Conservation (phyloP, 768 basidiomycete genomes). For the Polyporus arcularius region DNA sequence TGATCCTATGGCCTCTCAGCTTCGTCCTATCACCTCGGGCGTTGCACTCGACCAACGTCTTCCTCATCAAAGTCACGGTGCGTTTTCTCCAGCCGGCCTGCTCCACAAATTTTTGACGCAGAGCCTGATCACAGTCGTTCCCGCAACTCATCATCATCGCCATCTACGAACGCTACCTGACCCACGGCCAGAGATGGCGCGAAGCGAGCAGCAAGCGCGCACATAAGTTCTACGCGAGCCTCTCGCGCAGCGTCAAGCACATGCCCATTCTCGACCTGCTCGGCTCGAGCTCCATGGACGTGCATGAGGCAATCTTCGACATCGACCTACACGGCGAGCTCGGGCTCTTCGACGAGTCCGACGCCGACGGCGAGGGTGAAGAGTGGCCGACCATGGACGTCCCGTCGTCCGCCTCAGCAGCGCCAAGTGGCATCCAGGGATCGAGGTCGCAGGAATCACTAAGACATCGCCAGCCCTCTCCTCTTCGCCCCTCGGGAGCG, state of each 20-base stretch:
- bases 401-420: slow-evolving; percentile 11
- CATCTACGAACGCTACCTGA: slow-evolving; percentile 75
- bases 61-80: slow-evolving; percentile 81
- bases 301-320: slow-evolving; percentile 82
- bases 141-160: slow-evolving; percentile 77
- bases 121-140: slow-evolving; percentile 49
- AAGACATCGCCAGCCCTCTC: background rate
- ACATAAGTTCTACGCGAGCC: slow-evolving; percentile 57
- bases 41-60: slow-evolving; percentile 83
- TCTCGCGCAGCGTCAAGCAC: slow-evolving; percentile 71
- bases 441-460: slow-evolving; percentile 19
- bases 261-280: slow-evolving; percentile 77
- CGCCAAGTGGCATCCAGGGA: slow-evolving; percentile 2
- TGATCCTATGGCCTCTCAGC: slow-evolving; percentile 77
- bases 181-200: slow-evolving; percentile 50
- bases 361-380: slow-evolving; percentile 38
- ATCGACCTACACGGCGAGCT: slow-evolving; percentile 52
- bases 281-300: slow-evolving; percentile 63
- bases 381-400: too few relatives aligned
- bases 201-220: slow-evolving; percentile 54
- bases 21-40: slow-evolving; percentile 74
- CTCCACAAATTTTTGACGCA: background rate
- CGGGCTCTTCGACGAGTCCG: slow-evolving; percentile 53
- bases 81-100: slow-evolving; percentile 12
- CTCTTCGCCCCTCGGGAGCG: slow-evolving; percentile 2